A percentile compares a stretch with the other conserved stretches of the same genome.
These are phyloP conservation scores for Barnettozyma hawaiiensis DNA, from an alignment of 1,139 yeast species.

Conservation along the genomic window DNA sequence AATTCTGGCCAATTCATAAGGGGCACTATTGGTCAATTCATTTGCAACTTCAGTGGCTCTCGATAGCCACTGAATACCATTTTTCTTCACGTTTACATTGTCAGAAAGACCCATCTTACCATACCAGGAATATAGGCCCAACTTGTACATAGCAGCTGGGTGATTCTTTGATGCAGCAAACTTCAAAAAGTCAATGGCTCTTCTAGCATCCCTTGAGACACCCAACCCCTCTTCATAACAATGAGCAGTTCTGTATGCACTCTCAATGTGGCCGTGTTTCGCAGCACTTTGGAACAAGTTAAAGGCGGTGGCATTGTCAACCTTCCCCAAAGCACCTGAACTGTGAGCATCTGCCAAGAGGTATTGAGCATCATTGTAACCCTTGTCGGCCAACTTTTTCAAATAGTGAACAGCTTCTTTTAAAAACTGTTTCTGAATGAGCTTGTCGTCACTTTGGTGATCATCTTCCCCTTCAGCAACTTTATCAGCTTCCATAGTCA, in stretches of 20 bases:
- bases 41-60: constrained; percentile 83
- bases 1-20: constrained; percentile 84
- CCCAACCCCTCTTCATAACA: constrained; percentile 95
- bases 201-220: constrained; percentile 80
- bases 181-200: constrained; percentile 76
- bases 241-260: constrained; percentile 85
- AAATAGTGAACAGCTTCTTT: constrained; percentile 75
- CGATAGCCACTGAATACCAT: constrained; percentile 89
- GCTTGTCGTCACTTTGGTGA: constrained; percentile 19
- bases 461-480: constrained; percentile 15
- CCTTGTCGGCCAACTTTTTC: constrained; percentile 69
- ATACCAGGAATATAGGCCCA: constrained; percentile 81
- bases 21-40: constrained; percentile 85
- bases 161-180: constrained; percentile 90
- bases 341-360: constrained; percentile 82
- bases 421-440: constrained; percentile 41
- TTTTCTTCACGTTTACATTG: constrained; percentile 65
- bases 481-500: constrained; percentile 41
- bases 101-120: constrained; percentile 77
- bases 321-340: constrained; percentile 78
- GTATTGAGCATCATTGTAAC: constrained; percentile 87
- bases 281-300: constrained; percentile 81
- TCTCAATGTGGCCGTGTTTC: constrained; percentile 86
- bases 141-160: constrained; percentile 91
- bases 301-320: constrained; percentile 78